These are phyloP conservation scores for Phytophthora megakarya DNA, from an alignment of 352 stramenopile genomes.

Conservation along the genomic window DNA sequence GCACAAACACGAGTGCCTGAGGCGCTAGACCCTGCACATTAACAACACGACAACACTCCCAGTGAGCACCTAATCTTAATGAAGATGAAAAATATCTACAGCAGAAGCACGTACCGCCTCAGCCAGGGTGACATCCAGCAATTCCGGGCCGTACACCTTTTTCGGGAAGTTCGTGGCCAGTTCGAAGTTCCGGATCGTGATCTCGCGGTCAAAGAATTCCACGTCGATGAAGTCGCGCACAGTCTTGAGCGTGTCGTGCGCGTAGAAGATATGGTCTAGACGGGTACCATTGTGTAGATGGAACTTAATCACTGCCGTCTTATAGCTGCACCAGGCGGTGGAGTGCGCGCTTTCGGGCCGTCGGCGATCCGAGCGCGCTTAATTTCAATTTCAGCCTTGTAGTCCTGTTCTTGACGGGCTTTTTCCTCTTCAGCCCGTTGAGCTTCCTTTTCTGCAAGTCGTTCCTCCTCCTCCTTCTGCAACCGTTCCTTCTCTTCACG, in stretches of 20 bases:
- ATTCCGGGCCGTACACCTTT: slow-evolving; percentile 65
- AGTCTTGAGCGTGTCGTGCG: slow-evolving; percentile 74
- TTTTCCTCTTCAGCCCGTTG: slow-evolving; percentile 34
- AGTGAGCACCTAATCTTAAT: slow-evolving; percentile 1
- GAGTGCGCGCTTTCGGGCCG: slow-evolving; percentile 51
- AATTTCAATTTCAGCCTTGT: slow-evolving; percentile 50
- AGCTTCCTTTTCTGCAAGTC: slow-evolving; percentile 33
- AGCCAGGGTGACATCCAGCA: slow-evolving; percentile 65
- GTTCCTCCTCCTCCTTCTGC: slow-evolving; percentile 47
- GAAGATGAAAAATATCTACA: neutral
- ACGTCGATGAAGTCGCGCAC: slow-evolving; percentile 87
- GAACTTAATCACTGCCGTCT: slow-evolving; percentile 81
- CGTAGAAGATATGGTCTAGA: slow-evolving; percentile 82
- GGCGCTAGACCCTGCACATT: slow-evolving; percentile 62
- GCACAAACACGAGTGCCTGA: slow-evolving; percentile 80
- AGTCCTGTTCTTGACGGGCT: slow-evolving; percentile 36
- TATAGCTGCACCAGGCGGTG: slow-evolving; percentile 59
- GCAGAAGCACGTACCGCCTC: slow-evolving; percentile 57
- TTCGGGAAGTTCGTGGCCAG: slow-evolving; percentile 88
- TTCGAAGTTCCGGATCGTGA: slow-evolving; percentile 81
- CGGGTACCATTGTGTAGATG: slow-evolving; percentile 80
- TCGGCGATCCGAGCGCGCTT: slow-evolving; percentile 60
- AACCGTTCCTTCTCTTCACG: slow-evolving; percentile 45
- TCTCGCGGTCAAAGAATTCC: slow-evolving; percentile 75
- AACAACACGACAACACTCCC: neutral